A percentile compares a stretch with the other conserved stretches of the same genome.
These are phyloP conservation scores for Tillandsia leiboldiana DNA, from an alignment of 176 grass and related monocot species.

Conservation along the genomic window DNA sequence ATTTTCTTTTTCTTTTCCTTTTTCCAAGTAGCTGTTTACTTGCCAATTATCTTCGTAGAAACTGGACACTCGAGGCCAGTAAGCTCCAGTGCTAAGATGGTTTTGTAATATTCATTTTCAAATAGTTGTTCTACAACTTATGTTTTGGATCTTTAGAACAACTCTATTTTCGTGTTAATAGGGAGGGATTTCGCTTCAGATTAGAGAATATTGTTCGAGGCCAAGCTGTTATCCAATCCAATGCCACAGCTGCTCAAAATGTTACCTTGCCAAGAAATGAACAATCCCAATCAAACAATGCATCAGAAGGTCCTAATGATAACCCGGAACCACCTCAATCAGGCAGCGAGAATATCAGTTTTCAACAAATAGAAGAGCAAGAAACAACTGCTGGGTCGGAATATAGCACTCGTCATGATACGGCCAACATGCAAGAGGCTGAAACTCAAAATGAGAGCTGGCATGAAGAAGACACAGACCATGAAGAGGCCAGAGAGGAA, in stretches of 20 bases:
- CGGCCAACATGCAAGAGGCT: constrained; percentile 31
- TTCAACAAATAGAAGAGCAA: constrained; percentile 20
- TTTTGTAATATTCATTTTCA: neutral
- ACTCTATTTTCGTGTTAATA: constrained; percentile 46
- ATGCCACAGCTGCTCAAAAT: constrained; percentile 41
- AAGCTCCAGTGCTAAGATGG: neutral
- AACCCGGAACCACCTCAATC: constrained; percentile 23
- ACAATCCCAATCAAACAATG: constrained; percentile 32
- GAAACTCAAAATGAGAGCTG: constrained; percentile 24
- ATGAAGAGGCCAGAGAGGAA: constrained; percentile 21
- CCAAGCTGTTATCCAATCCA: constrained; percentile 46
- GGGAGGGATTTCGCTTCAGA: constrained; percentile 86
- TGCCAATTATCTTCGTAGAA: neutral
- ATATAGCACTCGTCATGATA: constrained; percentile 17
- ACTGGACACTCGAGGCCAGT: too few species aligned
- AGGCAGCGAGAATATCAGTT: constrained; percentile 20
- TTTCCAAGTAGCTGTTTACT: neutral
- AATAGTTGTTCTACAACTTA: neutral
- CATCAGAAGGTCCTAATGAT: constrained; percentile 8
- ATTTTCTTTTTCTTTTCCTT: neutral
- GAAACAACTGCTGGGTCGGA: constrained; percentile 4
- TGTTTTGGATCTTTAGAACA: neutral
- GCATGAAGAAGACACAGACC: constrained; percentile 31
- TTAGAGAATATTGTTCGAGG: constrained; percentile 72
- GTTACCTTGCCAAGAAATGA: constrained; percentile 28